Base-by-base conservation (phyloP, 2,329 filamentous ascomycete species). In the Penicillium hordei region DNA sequence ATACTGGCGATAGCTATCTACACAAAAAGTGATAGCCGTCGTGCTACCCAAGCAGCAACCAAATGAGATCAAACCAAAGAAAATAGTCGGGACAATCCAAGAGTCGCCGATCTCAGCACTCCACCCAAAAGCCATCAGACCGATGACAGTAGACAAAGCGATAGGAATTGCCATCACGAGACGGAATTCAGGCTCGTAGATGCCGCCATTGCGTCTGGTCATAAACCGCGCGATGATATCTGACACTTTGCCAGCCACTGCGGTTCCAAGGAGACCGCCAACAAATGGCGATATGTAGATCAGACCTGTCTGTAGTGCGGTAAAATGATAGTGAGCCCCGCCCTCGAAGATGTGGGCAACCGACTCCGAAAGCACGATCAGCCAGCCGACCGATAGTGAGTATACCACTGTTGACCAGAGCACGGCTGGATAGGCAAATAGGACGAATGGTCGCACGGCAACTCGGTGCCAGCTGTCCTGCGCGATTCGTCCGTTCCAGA, bases 71-170 rank as follows among this genome's bases (percentile, higher is more conserved):
- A 97, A 74, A 7, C 93, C 93, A 64, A 97, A 97, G 77, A 97
- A 97, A 4, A 96, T 72, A 0, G 93, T 97, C 0, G 94, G 94
- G 0, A 96, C 90, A 52, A 96, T 95, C 90, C 90, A 97, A 23
- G 83, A 80, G 68, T 97, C 86, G 25, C 81, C 81, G 56, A 87
- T 82, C 61, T 91, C 75, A 0, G 89, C 91, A 10, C 89, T 92
- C 94, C 93, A 97, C n/a, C 93, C 93, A 69, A 94, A 97, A 2
- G 92, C 93, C 87, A 97, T 96, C 17, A 97, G 83, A 0, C 94
- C 94, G 33, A 93, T 86, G 1, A 87, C 86, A 0, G 93, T 97
- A 4, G 86, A 86, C 53, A 97, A 68, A 0, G 88, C 80, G 33
- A 97, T 87, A 0, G 93, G 93, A 3, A 88, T 76, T 0, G 86